Base-by-base conservation (phyloP, 2,329 filamentous ascomycete species). In the Epichloe amarillans region DNA sequence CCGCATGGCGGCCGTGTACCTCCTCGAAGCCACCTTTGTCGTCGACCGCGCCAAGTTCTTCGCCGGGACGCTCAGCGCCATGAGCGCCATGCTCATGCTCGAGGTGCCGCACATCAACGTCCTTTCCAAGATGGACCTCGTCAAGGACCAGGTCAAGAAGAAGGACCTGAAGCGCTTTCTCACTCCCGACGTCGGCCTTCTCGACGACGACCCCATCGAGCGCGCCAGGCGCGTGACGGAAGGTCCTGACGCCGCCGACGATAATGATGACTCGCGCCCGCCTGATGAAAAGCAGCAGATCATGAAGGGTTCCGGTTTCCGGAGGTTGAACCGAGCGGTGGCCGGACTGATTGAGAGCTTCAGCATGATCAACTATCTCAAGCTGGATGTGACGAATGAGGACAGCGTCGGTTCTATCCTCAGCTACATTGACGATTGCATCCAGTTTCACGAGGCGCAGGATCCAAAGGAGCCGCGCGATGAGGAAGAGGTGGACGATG, bases 71-170 rank as follows among this genome's bases (percentile, higher is more conserved):
- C 74, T 98, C 53, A 93, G 86, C 64, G 93, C 93, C 57, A 97
- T 98, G 93, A 94, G 87, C 62, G 90, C 93, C 56, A 98, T 98
- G 93, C 82, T 98, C 61, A 93, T 97, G 88, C 79, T 98, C 55
- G 93, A 97, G 69, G 82, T 97, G 56, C 93, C 93, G 4, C 93
- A 98, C 64, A 82, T 98, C 64, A 98, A 98, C 65, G 85, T 98
- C 54, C 72, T 98, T 51, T 94, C 86, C 64, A 98, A 98, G 72
- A 97, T 97, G 90, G 93, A 98, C 65, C 78, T 97, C 54, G 82
- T 97, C 57, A 93, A 93, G 65, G 88, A 87, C 39, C 87, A 93
- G 67, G 79, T 97, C 26, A 83, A 83, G 52, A 88, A 88, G 67
- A 85, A 85, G 66, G 89, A 97, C 59, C 66, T 98, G 53, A 94